phyloP scores from a whole-genome alignment of 2,329 filamentous ascomycete genomes.

The Achaetomium macrosporum region DNA sequence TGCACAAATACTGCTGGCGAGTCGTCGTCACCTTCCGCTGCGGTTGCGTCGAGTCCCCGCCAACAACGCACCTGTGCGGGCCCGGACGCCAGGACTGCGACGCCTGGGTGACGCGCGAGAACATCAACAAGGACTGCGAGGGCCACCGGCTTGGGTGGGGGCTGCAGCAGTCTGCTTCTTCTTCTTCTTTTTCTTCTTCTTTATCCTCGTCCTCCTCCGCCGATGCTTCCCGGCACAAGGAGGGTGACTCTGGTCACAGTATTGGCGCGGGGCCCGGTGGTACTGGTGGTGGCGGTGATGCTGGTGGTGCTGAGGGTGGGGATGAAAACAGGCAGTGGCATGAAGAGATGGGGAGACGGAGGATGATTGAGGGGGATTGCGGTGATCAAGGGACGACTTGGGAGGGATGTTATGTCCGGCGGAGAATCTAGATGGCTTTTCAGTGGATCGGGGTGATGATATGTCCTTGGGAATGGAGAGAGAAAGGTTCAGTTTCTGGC shows the following conservation, averaged over 20 bases:
- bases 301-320: neutral
- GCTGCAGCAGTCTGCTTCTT: neutral
- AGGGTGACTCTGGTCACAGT: too few species aligned
- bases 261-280: neutral
- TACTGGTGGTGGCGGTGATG: neutral
- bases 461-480: too few species aligned
- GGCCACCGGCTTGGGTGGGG: conserved; percentile 10
- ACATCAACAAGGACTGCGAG: conserved; percentile 17
- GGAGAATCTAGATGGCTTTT: too few species aligned
- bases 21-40: conserved; percentile 20
- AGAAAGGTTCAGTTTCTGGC: too few species aligned
- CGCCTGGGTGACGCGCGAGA: conserved; percentile 16
- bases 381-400: too few species aligned
- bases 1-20: conserved; percentile 21
- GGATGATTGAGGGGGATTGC: too few species aligned
- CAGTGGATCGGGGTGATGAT: too few species aligned
- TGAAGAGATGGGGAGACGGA: too few species aligned
- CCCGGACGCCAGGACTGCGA: conserved; percentile 12
- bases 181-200: neutral
- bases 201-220: neutral
- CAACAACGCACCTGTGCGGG: conserved; percentile 17
- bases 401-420: too few species aligned
- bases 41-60: conserved; percentile 18
- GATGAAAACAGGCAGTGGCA: too few species aligned
- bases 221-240: neutral